Conservation (phyloP, 2,329 filamentous ascomycete genomes). For the Aspergillus udagawae region DNA sequence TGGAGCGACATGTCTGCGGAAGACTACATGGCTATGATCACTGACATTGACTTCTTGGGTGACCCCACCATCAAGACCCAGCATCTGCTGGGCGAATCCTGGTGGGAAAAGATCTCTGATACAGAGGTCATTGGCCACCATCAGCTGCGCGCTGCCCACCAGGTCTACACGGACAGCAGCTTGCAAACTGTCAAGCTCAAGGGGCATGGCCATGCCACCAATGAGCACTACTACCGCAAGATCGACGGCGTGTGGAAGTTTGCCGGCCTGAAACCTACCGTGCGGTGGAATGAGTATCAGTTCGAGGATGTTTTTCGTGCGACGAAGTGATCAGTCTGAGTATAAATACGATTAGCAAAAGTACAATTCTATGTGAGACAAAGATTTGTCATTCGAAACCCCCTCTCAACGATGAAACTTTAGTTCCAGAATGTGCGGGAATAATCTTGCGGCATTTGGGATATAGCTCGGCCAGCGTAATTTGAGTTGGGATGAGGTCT, state of each 20-base stretch:
- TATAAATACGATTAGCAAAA: not conserved
- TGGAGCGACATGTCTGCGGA: constrained; percentile 60
- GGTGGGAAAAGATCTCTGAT: constrained; percentile 56
- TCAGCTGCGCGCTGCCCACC: constrained; percentile 60
- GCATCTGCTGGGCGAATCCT: constrained; percentile 59
- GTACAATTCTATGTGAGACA: no score
- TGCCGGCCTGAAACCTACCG: constrained; percentile 53
- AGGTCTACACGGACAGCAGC: constrained; percentile 54
- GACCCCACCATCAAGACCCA: constrained; percentile 61
- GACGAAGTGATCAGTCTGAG: not conserved
- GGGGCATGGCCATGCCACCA: constrained; percentile 58
- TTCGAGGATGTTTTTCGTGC: not conserved
- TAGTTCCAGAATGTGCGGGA: no score
- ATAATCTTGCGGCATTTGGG: no score
- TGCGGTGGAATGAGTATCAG: constrained; percentile 50
- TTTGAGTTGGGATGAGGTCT: not conserved
- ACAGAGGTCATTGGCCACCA: constrained; percentile 58
- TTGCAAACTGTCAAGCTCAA: constrained; percentile 51
- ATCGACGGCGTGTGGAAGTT: constrained; percentile 60
- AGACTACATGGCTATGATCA: constrained; percentile 60
- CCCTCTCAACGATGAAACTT: no score
- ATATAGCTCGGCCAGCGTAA: not conserved
- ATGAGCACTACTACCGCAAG: constrained; percentile 57
- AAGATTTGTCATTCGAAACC: no score
- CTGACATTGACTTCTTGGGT: constrained; percentile 54